Conservation (phyloP, 352 stramenopile genomes). For the Phytopythium oedochilum region DNA sequence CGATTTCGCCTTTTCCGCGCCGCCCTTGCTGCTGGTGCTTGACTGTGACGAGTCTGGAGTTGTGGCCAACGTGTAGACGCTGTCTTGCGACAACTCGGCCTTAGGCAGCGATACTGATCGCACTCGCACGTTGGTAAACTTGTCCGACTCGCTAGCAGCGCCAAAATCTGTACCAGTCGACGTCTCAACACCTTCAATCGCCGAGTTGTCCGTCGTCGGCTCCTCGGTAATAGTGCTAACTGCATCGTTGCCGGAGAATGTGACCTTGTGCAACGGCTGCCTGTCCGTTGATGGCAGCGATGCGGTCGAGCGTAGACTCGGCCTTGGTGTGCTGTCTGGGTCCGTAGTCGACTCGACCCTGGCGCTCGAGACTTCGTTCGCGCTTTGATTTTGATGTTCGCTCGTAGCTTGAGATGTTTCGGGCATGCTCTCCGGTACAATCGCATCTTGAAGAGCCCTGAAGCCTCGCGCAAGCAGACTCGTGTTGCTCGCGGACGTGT, state of each 20-base stretch:
- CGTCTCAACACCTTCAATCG: not conserved
- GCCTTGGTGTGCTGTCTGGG: not conserved
- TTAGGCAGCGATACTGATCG: slow-evolving; percentile 7
- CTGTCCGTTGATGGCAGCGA: not conserved
- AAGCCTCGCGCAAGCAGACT: slow-evolving; percentile 5
- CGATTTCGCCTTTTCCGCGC: slow-evolving; percentile 2
- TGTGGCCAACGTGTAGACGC: slow-evolving; percentile 4
- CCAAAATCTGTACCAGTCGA: not conserved
- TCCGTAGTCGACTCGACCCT: not conserved
- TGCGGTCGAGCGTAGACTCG: not conserved
- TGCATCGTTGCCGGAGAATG: not conserved
- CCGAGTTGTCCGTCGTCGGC: slow-evolving; percentile 6
- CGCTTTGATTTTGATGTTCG: slow-evolving; percentile 1
- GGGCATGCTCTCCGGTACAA: not conserved
- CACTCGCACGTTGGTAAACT: not conserved
- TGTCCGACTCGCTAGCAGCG: not conserved
- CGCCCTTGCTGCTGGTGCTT: not conserved
- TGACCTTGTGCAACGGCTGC: not conserved
- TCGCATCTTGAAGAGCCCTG: not conserved
- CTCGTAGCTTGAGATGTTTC: not conserved
- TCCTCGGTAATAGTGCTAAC: slow-evolving; percentile 21
- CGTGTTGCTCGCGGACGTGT: not conserved
- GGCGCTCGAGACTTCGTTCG: slow-evolving; percentile 1
- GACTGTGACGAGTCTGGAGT: not conserved
- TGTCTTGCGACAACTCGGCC: not conserved